Evolutionary conservation across 768 basidiomycete genomes (phyloP), one percentile per base, ranked within the genome.

Genomic region (Mycena pura): DNA sequence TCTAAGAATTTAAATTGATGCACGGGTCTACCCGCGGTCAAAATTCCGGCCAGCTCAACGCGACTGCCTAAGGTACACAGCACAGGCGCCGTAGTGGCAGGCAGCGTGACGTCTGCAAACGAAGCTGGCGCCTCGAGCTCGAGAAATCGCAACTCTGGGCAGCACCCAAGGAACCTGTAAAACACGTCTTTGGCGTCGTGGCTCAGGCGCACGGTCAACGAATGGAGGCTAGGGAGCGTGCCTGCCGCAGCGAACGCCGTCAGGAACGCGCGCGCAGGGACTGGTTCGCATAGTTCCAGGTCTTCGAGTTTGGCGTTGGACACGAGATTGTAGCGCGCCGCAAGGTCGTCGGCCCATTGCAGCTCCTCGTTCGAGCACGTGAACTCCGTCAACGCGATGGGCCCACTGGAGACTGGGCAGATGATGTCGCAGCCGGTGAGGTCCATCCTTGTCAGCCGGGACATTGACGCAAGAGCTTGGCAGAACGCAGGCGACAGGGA

Each of bases 131-230:
- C 47, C 6, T 49, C 27, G 24, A 61, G 6, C 3, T 43, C 22
- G 39, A 61, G 39, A 53, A n/a, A 24, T 43, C 25, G 19, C n/a
- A 61, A 47, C 27, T 22, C 39, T 2, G 60, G 60, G 31, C 53
- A 61, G 11, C 31, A 50, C 13, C 55, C 60, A 11, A 61, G 46
- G 40, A 61, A 61, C 11, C 24, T 24, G 47, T 48, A 61, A 25
- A 61, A 61, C 0, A 50, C 10, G 21, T 61, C 60, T 32, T 43
- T 31, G 38, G n/a, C 39, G 3, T 44, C 60, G n/a, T 28, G 3
- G 7, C 8, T 25, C n/a, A 61, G 14, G n/a, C 6, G 8, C 29
- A 61, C 13, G 14, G 31, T 43, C 22, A 55, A 27, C 10, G 11
- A 6, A 17, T 36, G 31, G 32, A 61, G 60, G 32, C 15, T 39